A percentile compares a stretch with the other conserved stretches of the same genome.
These are phyloP conservation scores for Protomyces pachydermus DNA, from an alignment of 1,139 yeast genomes.

Conservation along the genomic window DNA sequence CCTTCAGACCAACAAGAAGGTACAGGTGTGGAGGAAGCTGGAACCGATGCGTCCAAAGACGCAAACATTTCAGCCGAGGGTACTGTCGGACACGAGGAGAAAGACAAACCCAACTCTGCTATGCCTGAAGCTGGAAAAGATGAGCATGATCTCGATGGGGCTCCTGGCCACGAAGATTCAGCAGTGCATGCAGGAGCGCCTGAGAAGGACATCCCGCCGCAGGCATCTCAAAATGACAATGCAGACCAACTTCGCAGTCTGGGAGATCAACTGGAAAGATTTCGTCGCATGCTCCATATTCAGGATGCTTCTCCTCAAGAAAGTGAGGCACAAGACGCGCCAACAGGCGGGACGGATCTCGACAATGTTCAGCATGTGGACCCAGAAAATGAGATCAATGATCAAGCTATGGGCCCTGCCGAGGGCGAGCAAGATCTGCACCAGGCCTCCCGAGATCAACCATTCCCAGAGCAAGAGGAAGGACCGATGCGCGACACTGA, in stretches of 20 bases:
- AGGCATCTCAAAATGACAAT: too few species aligned
- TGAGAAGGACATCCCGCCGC: too few species aligned
- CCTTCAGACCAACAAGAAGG: background rate
- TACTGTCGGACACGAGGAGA: slow-evolving; percentile 37
- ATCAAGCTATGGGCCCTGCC: slow-evolving; percentile 93
- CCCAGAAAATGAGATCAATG: slow-evolving; percentile 69
- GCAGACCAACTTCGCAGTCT: slow-evolving; percentile 22
- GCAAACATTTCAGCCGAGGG: slow-evolving; percentile 10
- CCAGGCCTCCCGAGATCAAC: slow-evolving; percentile 60
- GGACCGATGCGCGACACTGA: background rate
- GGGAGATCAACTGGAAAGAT: slow-evolving; percentile 25
- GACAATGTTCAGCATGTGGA: slow-evolving; percentile 91
- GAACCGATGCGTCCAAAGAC: background rate
- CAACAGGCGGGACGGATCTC: slow-evolving; percentile 36
- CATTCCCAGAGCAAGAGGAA: slow-evolving; percentile 32
- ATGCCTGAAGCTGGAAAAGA: slow-evolving; percentile 30
- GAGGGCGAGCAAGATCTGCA: slow-evolving; percentile 71
- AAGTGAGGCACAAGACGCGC: background rate
- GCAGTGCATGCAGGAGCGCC: background rate
- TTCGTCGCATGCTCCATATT: slow-evolving; percentile 16
- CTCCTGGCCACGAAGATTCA: slow-evolving; percentile 41
- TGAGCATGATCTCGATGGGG: slow-evolving; percentile 46
- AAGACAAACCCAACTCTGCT: slow-evolving; percentile 23
- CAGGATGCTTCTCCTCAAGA: slow-evolving; percentile 9
- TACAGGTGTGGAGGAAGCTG: background rate